Percentiles rank a stretch among this genome's conserved stretches.
Conservation (phyloP, 805 yeast genomes). For the Candida yuanshanica region DNA sequence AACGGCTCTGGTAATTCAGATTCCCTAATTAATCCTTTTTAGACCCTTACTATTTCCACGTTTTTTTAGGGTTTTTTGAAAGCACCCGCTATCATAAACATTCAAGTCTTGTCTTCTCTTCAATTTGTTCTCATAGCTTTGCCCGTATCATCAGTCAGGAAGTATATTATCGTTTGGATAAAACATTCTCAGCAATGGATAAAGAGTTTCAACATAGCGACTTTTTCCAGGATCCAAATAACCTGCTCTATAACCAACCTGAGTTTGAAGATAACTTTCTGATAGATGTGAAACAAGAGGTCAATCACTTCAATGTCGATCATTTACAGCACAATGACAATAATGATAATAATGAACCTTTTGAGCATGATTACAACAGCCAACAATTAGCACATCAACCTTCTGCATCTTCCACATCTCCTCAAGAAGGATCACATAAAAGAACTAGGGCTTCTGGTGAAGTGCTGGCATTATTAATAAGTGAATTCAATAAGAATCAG, state of each 20-base stretch:
- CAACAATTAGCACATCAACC: not conserved
- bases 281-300: slow-evolving; percentile 5
- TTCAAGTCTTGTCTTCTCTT: too few species aligned
- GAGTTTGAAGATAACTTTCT: slow-evolving; percentile 12
- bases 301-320: not conserved
- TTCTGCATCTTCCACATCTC: slow-evolving; percentile 3
- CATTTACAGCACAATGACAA: too few species aligned
- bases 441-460: slow-evolving; percentile 78
- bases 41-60: too few species aligned
- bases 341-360: too few species aligned
- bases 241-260: slow-evolving; percentile 10
- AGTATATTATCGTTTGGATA: too few species aligned
- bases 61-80: too few species aligned
- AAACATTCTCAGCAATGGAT: not conserved
- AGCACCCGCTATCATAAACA: too few species aligned
- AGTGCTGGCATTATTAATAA: slow-evolving; percentile 59
- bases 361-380: not conserved
- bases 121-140: too few species aligned
- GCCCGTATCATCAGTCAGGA: too few species aligned
- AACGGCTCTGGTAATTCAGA: too few species aligned
- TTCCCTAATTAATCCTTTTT: too few species aligned
- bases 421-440: slow-evolving; percentile 27
- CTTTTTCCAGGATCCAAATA: slow-evolving; percentile 6
- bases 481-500: slow-evolving; percentile 65
- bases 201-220: slow-evolving; percentile 1